Base-by-base conservation (phyloP, 2,329 filamentous ascomycete genomes). In the Aspergillus ustus region DNA sequence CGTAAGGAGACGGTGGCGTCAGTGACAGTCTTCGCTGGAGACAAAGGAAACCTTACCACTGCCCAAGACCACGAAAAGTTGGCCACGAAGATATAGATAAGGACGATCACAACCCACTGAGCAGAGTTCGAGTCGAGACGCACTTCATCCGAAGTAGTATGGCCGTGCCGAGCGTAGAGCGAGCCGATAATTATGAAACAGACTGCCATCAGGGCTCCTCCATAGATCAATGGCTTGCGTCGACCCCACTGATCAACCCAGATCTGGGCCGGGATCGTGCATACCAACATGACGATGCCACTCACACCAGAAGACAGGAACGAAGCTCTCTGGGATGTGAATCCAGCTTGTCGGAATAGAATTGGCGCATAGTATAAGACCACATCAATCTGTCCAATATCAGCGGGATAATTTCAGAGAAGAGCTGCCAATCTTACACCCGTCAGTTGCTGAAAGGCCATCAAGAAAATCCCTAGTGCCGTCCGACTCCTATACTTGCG, bases 361-460 rank as follows among this genome's bases (percentile, higher is more conserved):
- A 72, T 71, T 0, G 72, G 71, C 0, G 72, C 72, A 37, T 73
- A 73, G 57, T 73, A 73, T 56, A 73, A 20, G n/a, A 66, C 62
- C 2, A 62, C 63, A 25, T 63, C 63, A 22, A 65, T 65, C 63
- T 65, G 22, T 25, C 28, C 5, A 11, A 19, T 9, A 19, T 61
- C 54, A 61, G 59, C 52, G 31, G 22, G 34, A 19, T 19, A 2
- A 20, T n/a, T 8, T 7, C n/a, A 46, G 34, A 45, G 22, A 25
- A 20, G 7, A 25, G 40, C 8, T 22, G 7, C 5, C 2, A 9
- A 19, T 37, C 56, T 19, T 53, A 64, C 63, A 28, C 63, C 63
- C 17, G 63, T 65, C 31, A 65, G 49, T 13, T 65, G 63, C 54
- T 65, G 63, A 48, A 65, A 63, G 5, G 63, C 50, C 63, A 63